These are phyloP conservation scores for Naganishia liquefaciens DNA, from an alignment of 1,284 basidiomycete genomes.

Conservation along the genomic window DNA sequence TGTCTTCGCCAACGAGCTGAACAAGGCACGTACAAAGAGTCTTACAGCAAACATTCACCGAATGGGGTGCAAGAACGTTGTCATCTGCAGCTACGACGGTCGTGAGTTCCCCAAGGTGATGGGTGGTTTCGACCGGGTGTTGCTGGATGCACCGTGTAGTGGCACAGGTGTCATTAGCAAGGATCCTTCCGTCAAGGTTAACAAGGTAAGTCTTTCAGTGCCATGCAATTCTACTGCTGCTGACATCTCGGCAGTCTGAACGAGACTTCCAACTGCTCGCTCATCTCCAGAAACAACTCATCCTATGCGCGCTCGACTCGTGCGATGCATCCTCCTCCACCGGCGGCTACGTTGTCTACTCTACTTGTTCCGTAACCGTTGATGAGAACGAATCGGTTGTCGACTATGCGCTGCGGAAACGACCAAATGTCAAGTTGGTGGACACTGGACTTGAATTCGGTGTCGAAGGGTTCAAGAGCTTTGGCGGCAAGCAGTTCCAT, in stretches of 20 bases:
- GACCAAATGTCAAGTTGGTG: slow-evolving; percentile 92
- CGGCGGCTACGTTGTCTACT: slow-evolving; percentile 95
- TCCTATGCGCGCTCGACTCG: slow-evolving; percentile 97
- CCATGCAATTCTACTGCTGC: slow-evolving; percentile 6
- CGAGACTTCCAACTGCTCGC: slow-evolving; percentile 92
- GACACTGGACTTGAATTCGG: slow-evolving; percentile 93
- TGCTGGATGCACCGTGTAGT: slow-evolving; percentile 96
- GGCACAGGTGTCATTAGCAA: slow-evolving; percentile 99
- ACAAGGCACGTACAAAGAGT: slow-evolving; percentile 93
- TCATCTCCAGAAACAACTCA: slow-evolving; percentile 97
- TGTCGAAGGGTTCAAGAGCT: slow-evolving; percentile 83
- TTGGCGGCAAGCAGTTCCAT: slow-evolving; percentile 85
- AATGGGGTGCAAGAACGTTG: slow-evolving; percentile 96
- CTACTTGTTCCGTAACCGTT: slow-evolving; percentile 96
- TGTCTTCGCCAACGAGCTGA: slow-evolving; percentile 97
- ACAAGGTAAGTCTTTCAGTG: slow-evolving; percentile 69
- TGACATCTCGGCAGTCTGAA: slow-evolving; percentile 64
- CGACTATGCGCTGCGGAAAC: slow-evolving; percentile 95
- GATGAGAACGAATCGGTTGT: slow-evolving; percentile 99
- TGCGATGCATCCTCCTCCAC: slow-evolving; percentile 84
- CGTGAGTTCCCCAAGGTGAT: slow-evolving; percentile 99
- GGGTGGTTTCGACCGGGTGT: slow-evolving; percentile 94
- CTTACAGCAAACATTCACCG: slow-evolving; percentile 95
- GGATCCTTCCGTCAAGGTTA: slow-evolving; percentile 94
- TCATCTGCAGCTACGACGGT: slow-evolving; percentile 96